These are phyloP conservation scores for Syzygium grande DNA, from an alignment of 345 rosid species.

Conservation along the genomic window DNA sequence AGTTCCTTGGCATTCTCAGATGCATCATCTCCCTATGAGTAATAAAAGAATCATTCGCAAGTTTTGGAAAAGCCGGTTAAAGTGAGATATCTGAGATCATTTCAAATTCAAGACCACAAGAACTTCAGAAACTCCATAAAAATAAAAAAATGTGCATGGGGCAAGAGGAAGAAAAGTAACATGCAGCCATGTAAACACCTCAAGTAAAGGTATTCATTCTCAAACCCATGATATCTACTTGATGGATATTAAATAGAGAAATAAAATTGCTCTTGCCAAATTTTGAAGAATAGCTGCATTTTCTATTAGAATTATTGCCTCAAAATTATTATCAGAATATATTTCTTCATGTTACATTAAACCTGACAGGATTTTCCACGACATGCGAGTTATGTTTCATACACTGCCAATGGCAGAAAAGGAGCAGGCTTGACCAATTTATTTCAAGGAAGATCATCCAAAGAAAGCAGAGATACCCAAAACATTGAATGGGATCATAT, in stretches of 20 bases:
- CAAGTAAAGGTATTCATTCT: neutral
- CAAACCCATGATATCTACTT: neutral
- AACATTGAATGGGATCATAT: neutral
- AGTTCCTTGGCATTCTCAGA: slow-evolving; percentile 50
- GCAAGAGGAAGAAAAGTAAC: neutral
- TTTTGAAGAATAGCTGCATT: neutral
- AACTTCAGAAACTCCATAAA: neutral
- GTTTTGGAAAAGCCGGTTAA: neutral
- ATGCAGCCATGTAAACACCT: neutral
- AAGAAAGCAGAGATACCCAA: neutral
- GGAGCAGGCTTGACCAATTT: neutral
- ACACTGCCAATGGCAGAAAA: neutral
- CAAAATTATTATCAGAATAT: neutral
- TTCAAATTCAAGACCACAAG: neutral
- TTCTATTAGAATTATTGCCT: neutral
- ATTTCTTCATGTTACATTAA: neutral
- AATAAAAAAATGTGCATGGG: neutral
- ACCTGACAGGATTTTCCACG: neutral
- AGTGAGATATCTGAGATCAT: neutral
- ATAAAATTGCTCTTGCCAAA: neutral
- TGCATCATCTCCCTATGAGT: slow-evolving; percentile 28
- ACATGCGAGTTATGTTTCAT: neutral
- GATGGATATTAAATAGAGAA: neutral
- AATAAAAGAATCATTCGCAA: neutral
- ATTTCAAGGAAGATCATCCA: neutral